phyloP scores from a whole-genome alignment of 345 rosid species.

The Erysimum cheiranthoides region DNA sequence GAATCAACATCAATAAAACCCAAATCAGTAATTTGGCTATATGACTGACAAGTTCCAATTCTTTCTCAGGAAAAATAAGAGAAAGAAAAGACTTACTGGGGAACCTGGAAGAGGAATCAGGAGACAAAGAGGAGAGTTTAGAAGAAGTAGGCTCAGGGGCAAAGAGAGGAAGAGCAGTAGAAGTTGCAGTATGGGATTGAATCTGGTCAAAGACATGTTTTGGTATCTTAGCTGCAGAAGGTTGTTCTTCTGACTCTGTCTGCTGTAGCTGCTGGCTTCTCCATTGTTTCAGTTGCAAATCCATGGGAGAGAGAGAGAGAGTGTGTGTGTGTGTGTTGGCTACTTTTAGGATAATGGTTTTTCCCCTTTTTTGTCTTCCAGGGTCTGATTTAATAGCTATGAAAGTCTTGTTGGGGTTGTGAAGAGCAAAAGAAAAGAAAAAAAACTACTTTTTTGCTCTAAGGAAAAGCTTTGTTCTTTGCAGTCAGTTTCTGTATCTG shows the following conservation, averaged over 20 bases:
- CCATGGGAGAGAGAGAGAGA: conserved; percentile 61
- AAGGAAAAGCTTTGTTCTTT: conserved; percentile 43
- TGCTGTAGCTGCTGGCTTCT: conserved; percentile 57
- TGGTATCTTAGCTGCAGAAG: conserved; percentile 69
- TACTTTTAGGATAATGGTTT: conserved; percentile 29
- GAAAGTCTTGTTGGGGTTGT: conserved; percentile 42
- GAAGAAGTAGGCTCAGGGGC: conserved; percentile 59
- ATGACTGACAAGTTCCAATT: neutral
- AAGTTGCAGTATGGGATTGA: conserved; percentile 49
- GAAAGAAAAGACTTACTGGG: conserved; percentile 53
- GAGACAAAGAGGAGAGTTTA: conserved; percentile 55
- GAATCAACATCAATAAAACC: neutral
- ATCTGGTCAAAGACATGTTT: conserved; percentile 64
- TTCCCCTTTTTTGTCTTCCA: conserved; percentile 11
- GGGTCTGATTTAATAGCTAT: conserved; percentile 26
- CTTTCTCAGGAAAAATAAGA: neutral
- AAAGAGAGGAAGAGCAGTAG: conserved; percentile 86
- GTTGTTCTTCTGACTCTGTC: conserved; percentile 67
- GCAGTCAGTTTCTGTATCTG: conserved; percentile 46
- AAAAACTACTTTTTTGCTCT: conserved; percentile 3
- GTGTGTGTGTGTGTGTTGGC: conserved; percentile 46
- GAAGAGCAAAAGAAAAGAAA: conserved; percentile 50
- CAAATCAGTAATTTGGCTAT: neutral
- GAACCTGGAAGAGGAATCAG: conserved; percentile 59
- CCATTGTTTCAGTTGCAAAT: conserved; percentile 96